Conservation (phyloP, 2,329 filamentous ascomycete genomes). For the Verticillium alfalfae region DNA sequence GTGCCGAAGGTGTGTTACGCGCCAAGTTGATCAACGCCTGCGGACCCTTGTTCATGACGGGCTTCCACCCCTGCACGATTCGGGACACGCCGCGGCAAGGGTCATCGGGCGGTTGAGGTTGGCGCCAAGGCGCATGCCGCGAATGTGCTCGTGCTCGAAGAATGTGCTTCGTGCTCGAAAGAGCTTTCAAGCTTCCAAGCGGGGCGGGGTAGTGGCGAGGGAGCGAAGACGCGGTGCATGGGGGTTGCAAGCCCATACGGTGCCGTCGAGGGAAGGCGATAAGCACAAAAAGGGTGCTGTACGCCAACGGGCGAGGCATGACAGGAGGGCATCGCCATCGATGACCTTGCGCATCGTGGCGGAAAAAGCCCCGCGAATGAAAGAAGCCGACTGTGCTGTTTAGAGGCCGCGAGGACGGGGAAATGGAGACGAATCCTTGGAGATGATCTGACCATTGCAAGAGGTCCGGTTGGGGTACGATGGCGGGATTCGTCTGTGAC, state of each 20-base stretch:
- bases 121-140: conserved; percentile 18
- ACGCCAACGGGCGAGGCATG: conserved; percentile 41
- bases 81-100: conserved; percentile 37
- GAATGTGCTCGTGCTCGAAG: conserved; percentile 49
- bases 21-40: conserved; percentile 26
- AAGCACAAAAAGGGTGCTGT: conserved; percentile 48
- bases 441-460: conserved; percentile 51
- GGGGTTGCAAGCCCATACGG: conserved; percentile 44
- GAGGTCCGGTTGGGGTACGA: conserved; percentile 47
- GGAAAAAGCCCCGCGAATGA: conserved; percentile 42
- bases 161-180: too few relatives aligned
- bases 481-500: conserved; percentile 43
- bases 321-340: conserved; percentile 43
- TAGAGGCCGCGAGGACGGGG: conserved; percentile 46
- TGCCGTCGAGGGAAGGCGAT: conserved; percentile 49
- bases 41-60: conserved; percentile 43
- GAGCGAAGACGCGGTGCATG: conserved; percentile 33
- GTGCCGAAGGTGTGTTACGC: conserved; percentile 16
- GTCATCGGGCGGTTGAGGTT: background rate
- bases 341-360: conserved; percentile 47
- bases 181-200: conserved; percentile 40
- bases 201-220: conserved; percentile 29
- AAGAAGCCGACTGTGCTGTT: conserved; percentile 49
- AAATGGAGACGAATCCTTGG: conserved; percentile 46
- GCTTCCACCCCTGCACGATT: conserved; percentile 45